These are phyloP conservation scores for Ascochyta pisi DNA, from an alignment of 2,329 filamentous ascomycete genomes.

Conservation along the genomic window DNA sequence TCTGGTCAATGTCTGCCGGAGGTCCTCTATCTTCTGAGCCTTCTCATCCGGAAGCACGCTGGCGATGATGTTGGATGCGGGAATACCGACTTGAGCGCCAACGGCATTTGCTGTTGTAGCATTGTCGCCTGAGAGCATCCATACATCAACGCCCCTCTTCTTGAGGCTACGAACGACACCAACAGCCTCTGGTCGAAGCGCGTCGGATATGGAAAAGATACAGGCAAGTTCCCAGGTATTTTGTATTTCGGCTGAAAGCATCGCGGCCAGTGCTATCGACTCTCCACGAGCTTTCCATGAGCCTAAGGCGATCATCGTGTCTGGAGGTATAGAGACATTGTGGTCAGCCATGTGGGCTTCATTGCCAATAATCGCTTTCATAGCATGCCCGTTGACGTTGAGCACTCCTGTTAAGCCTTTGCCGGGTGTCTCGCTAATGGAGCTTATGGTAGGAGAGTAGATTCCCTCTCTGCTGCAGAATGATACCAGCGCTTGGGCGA, in stretches of 20 bases:
- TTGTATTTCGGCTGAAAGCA: constrained; percentile 11
- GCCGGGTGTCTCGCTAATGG: constrained; percentile 72
- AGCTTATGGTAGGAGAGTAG: constrained; percentile 29
- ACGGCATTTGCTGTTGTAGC: constrained; percentile 82
- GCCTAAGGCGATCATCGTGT: constrained; percentile 33
- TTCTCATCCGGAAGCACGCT: constrained; percentile 88
- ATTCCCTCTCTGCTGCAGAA: constrained; percentile 58
- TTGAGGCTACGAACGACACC: constrained; percentile 70
- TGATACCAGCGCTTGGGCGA: constrained; percentile 72
- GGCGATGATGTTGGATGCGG: constrained; percentile 76
- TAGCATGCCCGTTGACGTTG: constrained; percentile 36
- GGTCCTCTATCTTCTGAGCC: constrained; percentile 69
- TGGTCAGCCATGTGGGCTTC: constrained; percentile 67
- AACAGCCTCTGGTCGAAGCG: constrained; percentile 75
- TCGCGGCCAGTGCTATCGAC: constrained; percentile 52
- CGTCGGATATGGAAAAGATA: constrained; percentile 79
- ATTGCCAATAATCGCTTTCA: constrained; percentile 70
- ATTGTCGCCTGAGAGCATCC: constrained; percentile 95
- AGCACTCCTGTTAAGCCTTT: constrained; percentile 71
- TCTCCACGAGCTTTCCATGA: constrained; percentile 53
- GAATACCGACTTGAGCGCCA: constrained; percentile 77
- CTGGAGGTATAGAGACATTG: constrained; percentile 36
- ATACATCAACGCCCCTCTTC: constrained; percentile 73
- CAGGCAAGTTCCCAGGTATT: constrained; percentile 60
- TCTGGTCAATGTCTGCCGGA: constrained; percentile 48